Conservation (phyloP, 2,329 filamentous ascomycete genomes). For the Claviceps purpurea region DNA sequence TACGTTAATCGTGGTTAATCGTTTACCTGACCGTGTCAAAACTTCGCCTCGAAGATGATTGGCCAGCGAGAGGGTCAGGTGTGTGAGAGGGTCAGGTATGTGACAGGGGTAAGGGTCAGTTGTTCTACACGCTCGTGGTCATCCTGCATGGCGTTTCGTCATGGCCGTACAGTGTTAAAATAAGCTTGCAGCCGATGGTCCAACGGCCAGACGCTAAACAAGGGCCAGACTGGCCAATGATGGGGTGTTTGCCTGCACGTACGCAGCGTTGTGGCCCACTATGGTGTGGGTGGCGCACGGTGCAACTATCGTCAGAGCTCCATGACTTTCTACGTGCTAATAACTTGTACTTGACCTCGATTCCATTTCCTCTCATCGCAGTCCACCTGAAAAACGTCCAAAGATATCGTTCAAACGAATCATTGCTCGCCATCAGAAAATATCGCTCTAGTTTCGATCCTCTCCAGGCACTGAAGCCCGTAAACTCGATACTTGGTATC, state of each 20-base stretch:
- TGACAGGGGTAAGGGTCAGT: too few species aligned
- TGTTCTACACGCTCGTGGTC: too few species aligned
- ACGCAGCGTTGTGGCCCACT: not conserved
- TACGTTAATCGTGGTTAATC: too few species aligned
- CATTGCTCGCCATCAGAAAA: not conserved
- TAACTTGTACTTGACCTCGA: not conserved
- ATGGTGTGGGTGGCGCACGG: not conserved
- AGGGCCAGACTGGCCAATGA: not conserved
- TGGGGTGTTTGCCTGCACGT: not conserved
- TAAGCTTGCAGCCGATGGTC: not conserved
- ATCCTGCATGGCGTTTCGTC: not conserved
- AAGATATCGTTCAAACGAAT: not conserved
- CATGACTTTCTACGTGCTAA: not conserved
- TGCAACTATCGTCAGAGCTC: not conserved
- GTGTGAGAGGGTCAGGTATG: too few species aligned
- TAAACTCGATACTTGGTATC: not conserved
- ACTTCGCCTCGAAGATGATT: too few species aligned
- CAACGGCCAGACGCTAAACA: not conserved
- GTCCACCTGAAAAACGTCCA: not conserved
- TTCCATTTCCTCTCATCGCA: not conserved
- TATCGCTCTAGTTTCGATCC: not conserved
- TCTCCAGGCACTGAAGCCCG: not conserved
- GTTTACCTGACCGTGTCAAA: too few species aligned
- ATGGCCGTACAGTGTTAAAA: not conserved
- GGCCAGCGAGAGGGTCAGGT: too few species aligned